Evolutionary conservation across 2,329 filamentous ascomycete species (phyloP).

Genomic region (Madurella fahalii): DNA sequence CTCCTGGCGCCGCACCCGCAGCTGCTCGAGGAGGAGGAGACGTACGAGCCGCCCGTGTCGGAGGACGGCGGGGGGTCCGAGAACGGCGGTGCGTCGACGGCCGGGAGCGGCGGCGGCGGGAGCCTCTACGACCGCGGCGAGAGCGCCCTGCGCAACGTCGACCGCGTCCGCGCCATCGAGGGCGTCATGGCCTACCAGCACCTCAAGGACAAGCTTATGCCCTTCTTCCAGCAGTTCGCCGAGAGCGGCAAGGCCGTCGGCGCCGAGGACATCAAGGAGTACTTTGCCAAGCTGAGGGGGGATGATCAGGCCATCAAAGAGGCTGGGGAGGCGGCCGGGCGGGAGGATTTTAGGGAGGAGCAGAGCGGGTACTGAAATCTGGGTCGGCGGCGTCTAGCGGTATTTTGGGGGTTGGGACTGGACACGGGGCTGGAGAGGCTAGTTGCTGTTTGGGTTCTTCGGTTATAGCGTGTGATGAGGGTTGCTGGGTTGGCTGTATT

Average conservation of each 20-base stretch:
- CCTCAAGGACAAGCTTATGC: conserved; percentile 91
- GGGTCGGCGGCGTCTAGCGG: conserved; percentile 1
- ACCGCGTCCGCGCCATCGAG: conserved; percentile 89
- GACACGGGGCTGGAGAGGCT: too few species aligned
- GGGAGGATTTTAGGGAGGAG: conserved; percentile 44
- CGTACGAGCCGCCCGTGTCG: conserved; percentile 87
- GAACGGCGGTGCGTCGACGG: conserved; percentile 50
- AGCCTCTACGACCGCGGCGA: conserved; percentile 89
- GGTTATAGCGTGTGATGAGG: too few species aligned
- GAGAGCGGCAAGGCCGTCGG: conserved; percentile 84
- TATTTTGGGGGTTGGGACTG: too few species aligned
- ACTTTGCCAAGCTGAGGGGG: conserved; percentile 90
- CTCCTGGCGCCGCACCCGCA: conserved; percentile 67
- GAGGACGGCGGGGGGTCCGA: conserved; percentile 55
- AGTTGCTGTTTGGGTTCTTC: too few species aligned
- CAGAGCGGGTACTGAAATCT: conserved; percentile 48
- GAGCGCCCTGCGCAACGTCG: conserved; percentile 84
- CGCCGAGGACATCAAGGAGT: conserved; percentile 92
- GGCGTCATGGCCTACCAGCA: conserved; percentile 98
- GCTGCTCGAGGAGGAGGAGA: conserved; percentile 89
- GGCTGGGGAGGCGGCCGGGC: conserved; percentile 51
- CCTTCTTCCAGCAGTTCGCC: conserved; percentile 89
- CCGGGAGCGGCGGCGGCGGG: conserved; percentile 58
- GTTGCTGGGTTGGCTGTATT: too few species aligned
- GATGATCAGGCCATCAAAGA: conserved; percentile 71